These are phyloP conservation scores for Melocanna baccifera DNA, from an alignment of 176 grass and related monocot genomes.

Conservation along the genomic window DNA sequence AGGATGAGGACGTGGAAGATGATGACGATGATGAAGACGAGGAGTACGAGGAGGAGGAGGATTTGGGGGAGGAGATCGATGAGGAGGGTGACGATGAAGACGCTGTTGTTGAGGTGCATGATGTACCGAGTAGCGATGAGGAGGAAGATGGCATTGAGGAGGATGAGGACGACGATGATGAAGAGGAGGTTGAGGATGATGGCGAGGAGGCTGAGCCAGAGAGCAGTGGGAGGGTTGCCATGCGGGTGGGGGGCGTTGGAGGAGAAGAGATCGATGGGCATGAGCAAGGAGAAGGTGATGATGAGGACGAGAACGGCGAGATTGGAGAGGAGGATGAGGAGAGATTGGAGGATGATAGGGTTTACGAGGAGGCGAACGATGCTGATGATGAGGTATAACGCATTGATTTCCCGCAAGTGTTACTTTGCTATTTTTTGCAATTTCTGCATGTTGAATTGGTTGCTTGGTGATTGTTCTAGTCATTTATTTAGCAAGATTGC, in stretches of 20 bases:
- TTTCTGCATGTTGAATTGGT: background rate
- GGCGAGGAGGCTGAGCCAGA: constrained; percentile 50
- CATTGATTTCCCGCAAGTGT: background rate
- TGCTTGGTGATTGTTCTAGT: background rate
- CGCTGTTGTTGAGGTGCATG: constrained; percentile 55
- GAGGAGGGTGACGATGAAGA: constrained; percentile 68
- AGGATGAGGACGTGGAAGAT: constrained; percentile 64
- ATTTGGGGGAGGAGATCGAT: constrained; percentile 82
- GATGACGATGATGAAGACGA: constrained; percentile 60
- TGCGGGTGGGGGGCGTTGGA: constrained; percentile 21
- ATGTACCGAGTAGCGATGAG: constrained; percentile 48
- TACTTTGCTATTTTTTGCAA: background rate
- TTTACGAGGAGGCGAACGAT: constrained; percentile 58
- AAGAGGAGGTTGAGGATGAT: constrained; percentile 61
- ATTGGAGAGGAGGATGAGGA: constrained; percentile 74
- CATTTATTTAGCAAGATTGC: background rate
- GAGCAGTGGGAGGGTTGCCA: constrained; percentile 49
- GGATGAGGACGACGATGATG: constrained; percentile 45
- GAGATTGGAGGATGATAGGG: constrained; percentile 49
- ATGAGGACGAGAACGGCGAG: constrained; percentile 86
- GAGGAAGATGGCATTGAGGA: constrained; percentile 67
- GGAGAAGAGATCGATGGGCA: constrained; percentile 87
- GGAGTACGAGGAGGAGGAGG: constrained; percentile 65
- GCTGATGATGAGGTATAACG: constrained; percentile 88
- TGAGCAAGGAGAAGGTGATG: constrained; percentile 85